Conservation (phyloP, 2,329 filamentous ascomycete species). For the Grosmannia clavigera region DNA sequence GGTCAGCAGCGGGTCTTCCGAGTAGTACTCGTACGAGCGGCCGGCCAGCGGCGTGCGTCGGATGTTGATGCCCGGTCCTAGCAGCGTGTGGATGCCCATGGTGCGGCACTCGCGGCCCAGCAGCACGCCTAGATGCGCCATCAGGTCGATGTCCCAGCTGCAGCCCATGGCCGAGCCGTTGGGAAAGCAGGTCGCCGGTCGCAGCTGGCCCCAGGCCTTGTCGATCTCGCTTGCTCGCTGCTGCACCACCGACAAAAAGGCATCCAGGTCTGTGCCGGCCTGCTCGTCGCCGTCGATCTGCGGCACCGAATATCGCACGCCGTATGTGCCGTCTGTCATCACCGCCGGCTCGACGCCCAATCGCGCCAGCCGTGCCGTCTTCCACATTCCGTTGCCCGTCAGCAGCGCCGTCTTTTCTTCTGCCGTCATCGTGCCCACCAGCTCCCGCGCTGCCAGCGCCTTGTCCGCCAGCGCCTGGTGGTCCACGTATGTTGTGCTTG, state of each 20-base stretch:
- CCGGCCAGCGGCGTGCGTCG: conserved; percentile 25
- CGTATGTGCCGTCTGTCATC: conserved; percentile 2
- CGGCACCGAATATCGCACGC: conserved; percentile 1
- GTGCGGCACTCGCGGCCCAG: conserved; percentile 54
- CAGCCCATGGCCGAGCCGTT: conserved; percentile 4
- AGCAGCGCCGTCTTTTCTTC: neutral
- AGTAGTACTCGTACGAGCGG: conserved; percentile 25
- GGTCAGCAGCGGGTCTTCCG: conserved; percentile 24
- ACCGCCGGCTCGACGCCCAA: conserved; percentile 1
- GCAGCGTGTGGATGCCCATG: conserved; percentile 56
- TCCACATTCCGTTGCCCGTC: conserved; percentile 1
- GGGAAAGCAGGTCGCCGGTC: neutral
- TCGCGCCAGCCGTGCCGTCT: neutral
- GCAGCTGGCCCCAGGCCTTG: neutral
- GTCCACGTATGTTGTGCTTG: neutral
- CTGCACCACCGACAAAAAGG: neutral
- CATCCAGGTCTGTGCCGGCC: neutral
- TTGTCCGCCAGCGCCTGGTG: neutral
- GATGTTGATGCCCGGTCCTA: conserved; percentile 43
- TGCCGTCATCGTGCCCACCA: neutral
- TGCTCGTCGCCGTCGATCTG: conserved; percentile 3
- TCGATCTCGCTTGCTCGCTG: conserved; percentile 2
- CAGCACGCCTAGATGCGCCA: conserved; percentile 37
- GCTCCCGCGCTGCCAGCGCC: neutral
- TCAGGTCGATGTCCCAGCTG: conserved; percentile 1